Evolutionary conservation across 2,329 filamentous ascomycete species (phyloP), one percentile per base, ranked within the genome.

Genomic region (Aspergillus sp.): DNA sequence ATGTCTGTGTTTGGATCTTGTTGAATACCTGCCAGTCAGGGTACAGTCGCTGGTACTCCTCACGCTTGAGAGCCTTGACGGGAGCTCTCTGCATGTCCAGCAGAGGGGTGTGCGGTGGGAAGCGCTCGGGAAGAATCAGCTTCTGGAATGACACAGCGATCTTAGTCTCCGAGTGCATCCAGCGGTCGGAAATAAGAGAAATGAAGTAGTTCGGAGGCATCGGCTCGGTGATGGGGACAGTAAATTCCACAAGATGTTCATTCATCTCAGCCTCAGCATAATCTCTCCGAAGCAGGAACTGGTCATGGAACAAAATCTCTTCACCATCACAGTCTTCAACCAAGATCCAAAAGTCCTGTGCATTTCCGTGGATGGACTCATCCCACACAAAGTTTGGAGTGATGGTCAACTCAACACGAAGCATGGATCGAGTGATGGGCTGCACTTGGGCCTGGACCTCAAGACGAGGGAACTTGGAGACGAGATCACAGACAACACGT

Each of bases 191-290:
- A 17, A 96, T 76, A 36, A 99, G 83, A 0, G 91, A 94, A 64
- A 99, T 90, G 74, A 99, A 99, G 76, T 99, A 99, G 71, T 99
- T 95, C 0, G 95, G 94, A 13, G 94, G 94, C 89, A 97, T 95
- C 0, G 95, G 95, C 62, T 99, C 94, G 0, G 90, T 92, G 60
- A 99, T 95, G 0, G 94, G 89, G 3, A 97, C 93, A 0, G 93
- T 97, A 63, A 99, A 94, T 62, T 99, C 94, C 24, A 99, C 88
- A 10, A 96, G 75, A 72, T 99, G 94, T 74, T 97, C 93, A 58
- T 93, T 96, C 69, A 87, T 83, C 65, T 97, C 93, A 1, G 87
- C 82, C 54, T 84, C 78, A 4, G 91, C 92, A 66, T 95, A 96
- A 57, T 96, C 90, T 66, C 88, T 91, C 41, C 93, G 89, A 22